These are phyloP conservation scores for Tylopilus subfusipes DNA, from an alignment of 768 basidiomycete genomes.

Conservation along the genomic window DNA sequence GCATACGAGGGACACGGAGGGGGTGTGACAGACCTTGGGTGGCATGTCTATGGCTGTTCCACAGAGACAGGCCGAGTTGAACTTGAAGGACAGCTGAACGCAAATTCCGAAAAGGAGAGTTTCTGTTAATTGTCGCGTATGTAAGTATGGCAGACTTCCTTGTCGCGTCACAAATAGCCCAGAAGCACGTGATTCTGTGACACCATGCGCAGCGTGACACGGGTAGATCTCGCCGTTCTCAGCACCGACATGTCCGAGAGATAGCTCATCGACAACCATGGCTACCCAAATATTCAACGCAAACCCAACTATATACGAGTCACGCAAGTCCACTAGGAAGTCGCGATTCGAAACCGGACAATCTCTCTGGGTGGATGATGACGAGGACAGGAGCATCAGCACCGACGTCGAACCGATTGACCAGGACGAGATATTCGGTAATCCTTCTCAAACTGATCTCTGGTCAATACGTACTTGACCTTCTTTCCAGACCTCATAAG, in stretches of 20 bases:
- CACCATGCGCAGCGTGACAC: conserved; percentile 15
- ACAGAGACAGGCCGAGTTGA: neutral
- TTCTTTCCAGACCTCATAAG: conserved; percentile 72
- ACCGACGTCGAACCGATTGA: conserved; percentile 70
- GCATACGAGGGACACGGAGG: conserved; percentile 1
- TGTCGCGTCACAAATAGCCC: conserved; percentile 8
- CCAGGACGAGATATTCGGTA: conserved; percentile 91
- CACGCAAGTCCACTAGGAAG: conserved; percentile 45
- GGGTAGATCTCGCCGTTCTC: conserved; percentile 1
- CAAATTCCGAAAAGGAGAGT: conserved; percentile 13
- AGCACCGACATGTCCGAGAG: neutral
- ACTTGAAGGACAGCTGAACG: neutral
- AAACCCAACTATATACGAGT: conserved; percentile 78
- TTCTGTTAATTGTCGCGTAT: conserved; percentile 19
- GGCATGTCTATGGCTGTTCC: conserved; percentile 28
- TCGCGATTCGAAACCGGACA: conserved; percentile 38
- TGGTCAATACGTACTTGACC: neutral
- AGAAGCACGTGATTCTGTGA: conserved; percentile 23
- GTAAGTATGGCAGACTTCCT: neutral
- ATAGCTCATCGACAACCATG: conserved; percentile 34
- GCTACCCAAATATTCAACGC: conserved; percentile 73
- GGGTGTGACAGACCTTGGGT: conserved; percentile 32
- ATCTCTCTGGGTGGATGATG: conserved; percentile 58
- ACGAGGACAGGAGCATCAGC: conserved; percentile 35
- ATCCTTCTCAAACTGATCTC: conserved; percentile 3